A percentile compares a stretch with the other conserved stretches of the same genome.
Evolutionary conservation across 2,329 filamentous ascomycete genomes (phyloP).

Genomic region (Sporothrix variecibatus): DNA sequence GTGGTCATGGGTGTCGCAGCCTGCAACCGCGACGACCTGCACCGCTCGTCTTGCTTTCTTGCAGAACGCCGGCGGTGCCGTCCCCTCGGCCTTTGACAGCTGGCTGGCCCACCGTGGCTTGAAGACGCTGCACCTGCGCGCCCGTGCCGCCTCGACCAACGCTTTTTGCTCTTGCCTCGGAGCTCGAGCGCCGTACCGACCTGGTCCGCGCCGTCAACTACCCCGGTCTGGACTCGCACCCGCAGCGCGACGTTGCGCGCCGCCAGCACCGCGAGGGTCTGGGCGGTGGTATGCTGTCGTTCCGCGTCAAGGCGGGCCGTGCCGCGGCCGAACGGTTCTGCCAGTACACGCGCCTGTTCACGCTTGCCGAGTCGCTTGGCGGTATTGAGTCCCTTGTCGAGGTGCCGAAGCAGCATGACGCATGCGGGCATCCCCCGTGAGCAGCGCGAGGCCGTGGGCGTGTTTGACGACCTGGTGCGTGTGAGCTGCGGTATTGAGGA

Average conservation of each 20-base stretch:
- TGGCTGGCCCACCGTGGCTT: constrained; percentile 97
- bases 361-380: constrained; percentile 83
- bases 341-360: constrained; percentile 85
- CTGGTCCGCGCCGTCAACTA: constrained; percentile 88
- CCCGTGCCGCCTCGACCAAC: constrained; percentile 80
- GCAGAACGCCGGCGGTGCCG: constrained; percentile 95
- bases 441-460: constrained; percentile 86
- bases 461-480: constrained; percentile 91
- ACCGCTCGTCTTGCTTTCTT: constrained; percentile 78
- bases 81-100: constrained; percentile 92
- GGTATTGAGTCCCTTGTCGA: constrained; percentile 92
- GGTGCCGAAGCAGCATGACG: constrained; percentile 93
- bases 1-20: constrained; percentile 97
- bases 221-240: constrained; percentile 84
- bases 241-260: constrained; percentile 78
- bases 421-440: constrained; percentile 92
- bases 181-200: constrained; percentile 76
- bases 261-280: constrained; percentile 93
- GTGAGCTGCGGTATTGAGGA: constrained; percentile 96
- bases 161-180: constrained; percentile 73
- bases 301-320: constrained; percentile 87
- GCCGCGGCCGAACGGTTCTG: constrained; percentile 90
- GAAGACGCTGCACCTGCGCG: constrained; percentile 94
- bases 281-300: constrained; percentile 96
- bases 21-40: constrained; percentile 83